These are phyloP conservation scores for Clonostachys rosea DNA, from an alignment of 2,329 filamentous ascomycete species.

Conservation along the genomic window DNA sequence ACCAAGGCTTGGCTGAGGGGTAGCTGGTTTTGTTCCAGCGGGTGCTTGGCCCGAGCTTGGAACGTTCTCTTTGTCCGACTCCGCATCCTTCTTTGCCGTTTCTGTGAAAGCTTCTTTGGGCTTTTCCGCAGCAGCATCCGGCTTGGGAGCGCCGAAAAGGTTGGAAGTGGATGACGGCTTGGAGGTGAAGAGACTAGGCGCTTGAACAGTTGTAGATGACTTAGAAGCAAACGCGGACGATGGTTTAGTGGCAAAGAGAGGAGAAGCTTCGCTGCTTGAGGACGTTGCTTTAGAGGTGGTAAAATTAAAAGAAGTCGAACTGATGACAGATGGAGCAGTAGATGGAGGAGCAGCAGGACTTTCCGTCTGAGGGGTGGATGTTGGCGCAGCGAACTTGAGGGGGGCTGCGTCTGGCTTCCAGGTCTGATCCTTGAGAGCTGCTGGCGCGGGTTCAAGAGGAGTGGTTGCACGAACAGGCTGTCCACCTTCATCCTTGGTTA, in stretches of 20 bases:
- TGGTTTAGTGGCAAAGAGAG: too few species aligned
- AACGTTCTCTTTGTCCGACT: conserved; percentile 40
- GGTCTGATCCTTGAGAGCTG: conserved; percentile 25
- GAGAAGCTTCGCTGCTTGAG: too few species aligned
- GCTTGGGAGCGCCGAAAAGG: conserved; percentile 27
- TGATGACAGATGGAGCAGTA: not conserved
- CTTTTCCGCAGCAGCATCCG: conserved; percentile 17
- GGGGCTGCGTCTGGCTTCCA: conserved; percentile 42
- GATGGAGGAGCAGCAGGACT: not conserved
- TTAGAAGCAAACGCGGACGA: too few species aligned
- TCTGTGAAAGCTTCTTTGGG: conserved; percentile 8
- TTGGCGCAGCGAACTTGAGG: conserved; percentile 45
- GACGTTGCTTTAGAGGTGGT: conserved; percentile 6
- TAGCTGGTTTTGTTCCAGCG: conserved; percentile 2
- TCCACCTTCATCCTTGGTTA: conserved; percentile 44
- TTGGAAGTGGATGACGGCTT: conserved; percentile 25
- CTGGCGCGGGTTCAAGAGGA: conserved; percentile 13
- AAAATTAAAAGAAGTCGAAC: conserved; percentile 11
- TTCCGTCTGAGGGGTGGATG: conserved; percentile 10
- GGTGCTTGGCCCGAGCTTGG: conserved; percentile 23
- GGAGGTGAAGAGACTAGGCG: conserved; percentile 21
- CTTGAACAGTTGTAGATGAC: conserved; percentile 4
- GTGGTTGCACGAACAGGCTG: conserved; percentile 38
- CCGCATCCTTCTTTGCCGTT: conserved; percentile 22
- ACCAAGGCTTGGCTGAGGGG: conserved; percentile 17